These are phyloP conservation scores for Moniliophthora roreri DNA, from an alignment of 1,284 basidiomycete genomes.

Conservation along the genomic window DNA sequence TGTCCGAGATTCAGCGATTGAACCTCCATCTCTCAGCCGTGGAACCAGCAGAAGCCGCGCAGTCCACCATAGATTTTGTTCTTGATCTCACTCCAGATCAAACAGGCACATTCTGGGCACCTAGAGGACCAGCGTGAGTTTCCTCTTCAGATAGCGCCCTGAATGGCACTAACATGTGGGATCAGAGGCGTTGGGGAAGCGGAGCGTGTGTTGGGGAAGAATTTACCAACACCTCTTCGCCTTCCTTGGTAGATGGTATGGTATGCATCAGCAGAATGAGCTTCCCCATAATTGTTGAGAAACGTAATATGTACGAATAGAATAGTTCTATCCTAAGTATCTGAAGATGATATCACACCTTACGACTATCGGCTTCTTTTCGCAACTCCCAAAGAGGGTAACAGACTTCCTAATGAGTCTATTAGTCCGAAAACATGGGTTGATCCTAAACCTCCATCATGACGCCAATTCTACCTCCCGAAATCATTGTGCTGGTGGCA, in stretches of 20 bases:
- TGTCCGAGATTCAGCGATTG: neutral
- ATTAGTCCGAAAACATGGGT: neutral
- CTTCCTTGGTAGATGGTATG: slow-evolving; percentile 32
- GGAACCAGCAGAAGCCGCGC: slow-evolving; percentile 39
- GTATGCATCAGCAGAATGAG: too few relatives aligned
- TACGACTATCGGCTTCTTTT: too few relatives aligned
- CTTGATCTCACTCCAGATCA: slow-evolving; percentile 31
- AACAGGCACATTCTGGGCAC: slow-evolving; percentile 47
- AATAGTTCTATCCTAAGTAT: too few relatives aligned
- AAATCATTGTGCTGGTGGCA: slow-evolving; percentile 7
- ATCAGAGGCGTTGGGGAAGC: slow-evolving; percentile 43
- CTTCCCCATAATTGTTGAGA: too few relatives aligned
- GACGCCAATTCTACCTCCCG: slow-evolving; percentile 3
- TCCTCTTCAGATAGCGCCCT: too few relatives aligned
- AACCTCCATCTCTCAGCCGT: slow-evolving; percentile 29
- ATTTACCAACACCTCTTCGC: slow-evolving; percentile 39
- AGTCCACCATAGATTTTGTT: slow-evolving; percentile 38
- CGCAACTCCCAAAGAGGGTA: neutral
- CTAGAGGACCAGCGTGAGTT: slow-evolving; percentile 37
- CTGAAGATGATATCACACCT: too few relatives aligned
- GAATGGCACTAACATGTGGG: too few relatives aligned
- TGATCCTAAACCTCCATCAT: neutral
- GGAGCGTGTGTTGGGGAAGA: slow-evolving; percentile 40
- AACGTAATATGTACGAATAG: too few relatives aligned
- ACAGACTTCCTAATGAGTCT: neutral